These are phyloP conservation scores for Hebeloma cylindrosporum DNA, from an alignment of 768 basidiomycete genomes.

Conservation along the genomic window DNA sequence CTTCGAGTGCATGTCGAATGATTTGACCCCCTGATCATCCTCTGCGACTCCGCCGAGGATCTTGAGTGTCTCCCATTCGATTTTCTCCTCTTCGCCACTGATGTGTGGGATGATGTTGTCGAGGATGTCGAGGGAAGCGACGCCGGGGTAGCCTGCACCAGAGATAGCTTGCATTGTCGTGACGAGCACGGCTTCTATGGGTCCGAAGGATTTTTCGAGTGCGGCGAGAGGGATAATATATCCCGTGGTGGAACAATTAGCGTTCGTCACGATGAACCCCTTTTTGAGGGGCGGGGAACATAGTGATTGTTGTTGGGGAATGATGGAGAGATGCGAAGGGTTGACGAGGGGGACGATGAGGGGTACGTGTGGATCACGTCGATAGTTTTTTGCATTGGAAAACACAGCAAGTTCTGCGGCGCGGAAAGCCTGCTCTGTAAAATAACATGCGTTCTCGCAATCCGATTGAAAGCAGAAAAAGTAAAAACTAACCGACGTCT, in stretches of 20 bases:
- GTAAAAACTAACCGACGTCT: slow-evolving; percentile 70
- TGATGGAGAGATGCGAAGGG: slow-evolving; percentile 77
- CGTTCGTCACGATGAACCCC: slow-evolving; percentile 97
- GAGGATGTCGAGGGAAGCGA: slow-evolving; percentile 84
- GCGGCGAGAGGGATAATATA: slow-evolving; percentile 89
- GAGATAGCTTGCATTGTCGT: slow-evolving; percentile 99
- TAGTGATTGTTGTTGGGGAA: slow-evolving; percentile 75
- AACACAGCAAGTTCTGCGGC: slow-evolving; percentile 88
- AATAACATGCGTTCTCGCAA: slow-evolving; percentile 3
- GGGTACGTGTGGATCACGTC: slow-evolving; percentile 89
- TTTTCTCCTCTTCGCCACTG: slow-evolving; percentile 93
- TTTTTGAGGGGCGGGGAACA: slow-evolving; percentile 68
- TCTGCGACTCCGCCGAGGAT: slow-evolving; percentile 82
- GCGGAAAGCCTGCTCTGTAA: slow-evolving; percentile 83
- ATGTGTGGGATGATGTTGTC: slow-evolving; percentile 98
- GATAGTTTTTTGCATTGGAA: slow-evolving; percentile 96
- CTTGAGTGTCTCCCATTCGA: slow-evolving; percentile 98
- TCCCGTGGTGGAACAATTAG: slow-evolving; percentile 97
- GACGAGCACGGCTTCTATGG: slow-evolving; percentile 87
- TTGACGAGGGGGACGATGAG: slow-evolving; percentile 98
- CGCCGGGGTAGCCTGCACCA: slow-evolving; percentile 96
- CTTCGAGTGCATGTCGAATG: slow-evolving; percentile 84
- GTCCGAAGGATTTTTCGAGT: slow-evolving; percentile 88
- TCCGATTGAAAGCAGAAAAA: background rate
- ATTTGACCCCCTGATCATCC: slow-evolving; percentile 50